Conservation (phyloP, 169 alveolate species). For the Theileria annulata region DNA sequence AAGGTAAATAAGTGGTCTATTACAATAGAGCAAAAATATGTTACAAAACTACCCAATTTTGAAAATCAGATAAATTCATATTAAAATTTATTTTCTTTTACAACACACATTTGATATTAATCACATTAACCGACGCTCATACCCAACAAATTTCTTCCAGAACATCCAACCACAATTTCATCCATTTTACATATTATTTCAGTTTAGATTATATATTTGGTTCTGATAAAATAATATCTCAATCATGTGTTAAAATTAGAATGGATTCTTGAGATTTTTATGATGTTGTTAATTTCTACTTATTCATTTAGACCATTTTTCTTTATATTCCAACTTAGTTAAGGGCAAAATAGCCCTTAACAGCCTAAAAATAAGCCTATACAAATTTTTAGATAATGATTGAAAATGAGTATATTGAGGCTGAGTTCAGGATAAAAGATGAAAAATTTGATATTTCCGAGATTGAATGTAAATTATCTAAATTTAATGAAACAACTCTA, state of each 20-base stretch:
- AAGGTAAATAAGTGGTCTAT: neutral
- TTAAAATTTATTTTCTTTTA: neutral
- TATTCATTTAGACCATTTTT: neutral
- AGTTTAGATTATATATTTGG: neutral
- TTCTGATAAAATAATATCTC: neutral
- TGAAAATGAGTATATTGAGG: neutral
- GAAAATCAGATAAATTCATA: neutral
- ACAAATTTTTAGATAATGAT: neutral
- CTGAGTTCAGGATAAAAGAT: neutral
- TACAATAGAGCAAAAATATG: neutral
- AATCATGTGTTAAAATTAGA: neutral
- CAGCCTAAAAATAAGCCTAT: neutral
- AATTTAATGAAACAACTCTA: neutral
- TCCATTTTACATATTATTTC: neutral
- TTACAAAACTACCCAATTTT: neutral
- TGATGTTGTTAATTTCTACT: neutral
- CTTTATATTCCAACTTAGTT: neutral
- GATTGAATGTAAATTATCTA: neutral
- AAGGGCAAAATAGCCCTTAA: neutral
- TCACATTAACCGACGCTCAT: neutral
- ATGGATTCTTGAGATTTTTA: neutral
- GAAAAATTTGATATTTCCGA: neutral
- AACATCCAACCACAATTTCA: neutral
- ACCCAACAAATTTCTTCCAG: neutral
- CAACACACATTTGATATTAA: neutral